phyloP scores from a whole-genome alignment of 345 rosid genomes.

The Rhodomyrtus tomentosa region DNA sequence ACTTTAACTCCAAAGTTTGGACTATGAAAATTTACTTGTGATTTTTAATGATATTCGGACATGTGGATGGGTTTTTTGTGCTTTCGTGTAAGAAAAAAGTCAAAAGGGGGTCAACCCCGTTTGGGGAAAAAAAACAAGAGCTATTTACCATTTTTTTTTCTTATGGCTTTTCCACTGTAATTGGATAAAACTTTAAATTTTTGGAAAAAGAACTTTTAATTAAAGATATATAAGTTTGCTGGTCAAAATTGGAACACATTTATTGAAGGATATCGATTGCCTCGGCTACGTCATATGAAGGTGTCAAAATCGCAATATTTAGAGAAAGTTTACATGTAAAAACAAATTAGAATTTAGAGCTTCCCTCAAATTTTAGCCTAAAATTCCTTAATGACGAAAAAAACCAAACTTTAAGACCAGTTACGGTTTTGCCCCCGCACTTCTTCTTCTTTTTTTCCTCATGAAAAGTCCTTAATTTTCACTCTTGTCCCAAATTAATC shows the following conservation, averaged over 20 bases:
- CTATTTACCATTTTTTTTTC: too few relatives aligned
- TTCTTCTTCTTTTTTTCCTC: too few relatives aligned
- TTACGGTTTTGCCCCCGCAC: too few relatives aligned
- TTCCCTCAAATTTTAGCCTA: neutral
- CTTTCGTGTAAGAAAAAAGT: neutral
- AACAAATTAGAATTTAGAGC: neutral
- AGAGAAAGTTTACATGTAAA: neutral
- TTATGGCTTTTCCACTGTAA: neutral
- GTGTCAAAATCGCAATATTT: neutral
- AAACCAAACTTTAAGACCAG: too few relatives aligned
- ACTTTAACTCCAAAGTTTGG: neutral
- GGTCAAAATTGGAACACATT: neutral
- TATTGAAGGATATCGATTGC: neutral
- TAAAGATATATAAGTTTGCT: neutral
- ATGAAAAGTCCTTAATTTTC: too few relatives aligned
- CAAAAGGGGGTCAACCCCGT: neutral
- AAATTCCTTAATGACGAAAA: too few relatives aligned
- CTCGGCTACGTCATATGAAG: neutral
- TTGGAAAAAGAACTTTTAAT: neutral
- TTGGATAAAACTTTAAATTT: neutral
- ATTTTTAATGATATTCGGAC: neutral
- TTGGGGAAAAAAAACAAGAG: neutral
- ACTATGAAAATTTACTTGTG: too few relatives aligned
- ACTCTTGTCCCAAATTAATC: too few relatives aligned
- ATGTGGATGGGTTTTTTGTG: neutral